A percentile compares a stretch with the other conserved stretches of the same genome.
These are phyloP conservation scores for Zychaea mexicana DNA, from an alignment of 371 early-diverging fungal species.

Conservation along the genomic window DNA sequence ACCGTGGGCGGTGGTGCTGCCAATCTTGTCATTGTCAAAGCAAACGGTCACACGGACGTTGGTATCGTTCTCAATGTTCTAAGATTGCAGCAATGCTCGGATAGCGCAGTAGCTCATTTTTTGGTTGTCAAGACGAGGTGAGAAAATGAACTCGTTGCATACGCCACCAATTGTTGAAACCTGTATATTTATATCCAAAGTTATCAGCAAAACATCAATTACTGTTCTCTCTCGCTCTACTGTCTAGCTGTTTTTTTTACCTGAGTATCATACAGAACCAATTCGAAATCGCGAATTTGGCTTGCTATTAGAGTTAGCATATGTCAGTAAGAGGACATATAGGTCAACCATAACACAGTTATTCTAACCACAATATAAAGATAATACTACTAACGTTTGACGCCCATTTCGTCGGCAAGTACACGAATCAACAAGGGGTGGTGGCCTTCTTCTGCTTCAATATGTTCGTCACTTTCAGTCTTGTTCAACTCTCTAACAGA, in stretches of 20 bases:
- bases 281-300: slow-evolving; percentile 91
- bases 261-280: slow-evolving; percentile 84
- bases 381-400: slow-evolving; percentile 52
- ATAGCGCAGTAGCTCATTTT: slow-evolving; percentile 88
- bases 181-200: slow-evolving; percentile 20
- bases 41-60: slow-evolving; percentile 89
- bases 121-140: slow-evolving; percentile 94
- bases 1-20: slow-evolving; percentile 93
- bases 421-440: slow-evolving; percentile 73
- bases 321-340: not conserved
- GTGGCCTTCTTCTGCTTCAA: slow-evolving; percentile 60
- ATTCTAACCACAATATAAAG: not conserved
- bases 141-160: slow-evolving; percentile 91
- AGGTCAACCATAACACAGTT: too few relatives aligned
- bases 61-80: slow-evolving; percentile 63
- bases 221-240: not conserved
- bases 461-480: slow-evolving; percentile 13
- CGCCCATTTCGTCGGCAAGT: slow-evolving; percentile 74
- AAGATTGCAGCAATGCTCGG: slow-evolving; percentile 59
- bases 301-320: slow-evolving; percentile 38
- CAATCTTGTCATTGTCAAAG: slow-evolving; percentile 98
- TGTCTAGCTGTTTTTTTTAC: slow-evolving; percentile 2
- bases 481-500: slow-evolving; percentile 27
- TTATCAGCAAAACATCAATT: not conserved
- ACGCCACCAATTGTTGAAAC: slow-evolving; percentile 87